Evolutionary conservation across 441 rosid genomes (phyloP), one percentile per base, ranked within the genome.

Genomic region (Populus hybrid): DNA sequence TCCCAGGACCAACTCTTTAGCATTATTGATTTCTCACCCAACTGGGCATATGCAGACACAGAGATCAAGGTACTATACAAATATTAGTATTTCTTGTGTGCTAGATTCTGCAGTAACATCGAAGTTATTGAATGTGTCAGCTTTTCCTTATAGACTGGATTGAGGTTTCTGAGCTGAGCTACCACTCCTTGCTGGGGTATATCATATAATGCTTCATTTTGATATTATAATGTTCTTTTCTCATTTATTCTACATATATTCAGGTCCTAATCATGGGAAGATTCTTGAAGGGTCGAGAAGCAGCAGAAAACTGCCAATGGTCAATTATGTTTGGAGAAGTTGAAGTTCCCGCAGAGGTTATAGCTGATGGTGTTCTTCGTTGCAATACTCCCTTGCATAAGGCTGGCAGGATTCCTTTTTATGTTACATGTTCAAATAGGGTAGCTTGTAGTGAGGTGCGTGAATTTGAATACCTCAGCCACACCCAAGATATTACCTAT

Each of bases 291-390:
- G 81, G 81, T 78, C 84, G 50, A 77, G 86, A 89, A 81, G 95
- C 88, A 78, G 86, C 81, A 65, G 84, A 83, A 83, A 83, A 71
- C 8, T 82, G 80, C 71, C 84, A 87, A 64, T 94, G 97, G 97
- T 94, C 95, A 57, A 94, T 97, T 84, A 95, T 95, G 97, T 94
- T 95, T 87, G 98, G 98, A 36, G 97, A 95, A 87, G 87, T 92
- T 74, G 98, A 95, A 90, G 98, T 94, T 86, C 95, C 90, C 53
- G 97, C 97, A 30, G 90, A 94, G 73, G 83, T 91, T 75, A 80
- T 94, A 75, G 93, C 94, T 64, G 90, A 88, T 87, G 97, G 98
- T 78, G 89, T 91, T 79, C 93, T 95, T 75, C 81, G 87, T 71
- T 95, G 97, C 83, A 85, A 78, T 80, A 84, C 90, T 83, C 97